Evolutionary conservation across 2,329 filamentous ascomycete genomes (phyloP).

Genomic region (Diaporthe vexans): DNA sequence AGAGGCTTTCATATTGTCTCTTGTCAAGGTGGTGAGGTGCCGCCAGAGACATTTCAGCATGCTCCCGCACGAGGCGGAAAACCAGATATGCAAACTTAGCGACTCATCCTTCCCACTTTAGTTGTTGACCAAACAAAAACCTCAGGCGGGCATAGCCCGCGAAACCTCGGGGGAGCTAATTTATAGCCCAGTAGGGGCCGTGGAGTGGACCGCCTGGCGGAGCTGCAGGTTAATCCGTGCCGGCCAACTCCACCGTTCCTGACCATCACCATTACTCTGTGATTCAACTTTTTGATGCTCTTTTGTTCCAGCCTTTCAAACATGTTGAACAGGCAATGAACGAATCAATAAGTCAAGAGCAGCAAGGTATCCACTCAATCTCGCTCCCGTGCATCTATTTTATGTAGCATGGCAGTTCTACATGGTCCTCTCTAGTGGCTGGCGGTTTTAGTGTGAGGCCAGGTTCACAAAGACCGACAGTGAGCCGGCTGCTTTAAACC

Average conservation of each 20-base stretch:
- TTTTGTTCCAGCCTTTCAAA: too few species aligned
- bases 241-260: neutral
- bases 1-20: constrained; percentile 75
- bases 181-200: neutral
- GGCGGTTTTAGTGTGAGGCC: neutral
- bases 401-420: neutral
- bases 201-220: neutral
- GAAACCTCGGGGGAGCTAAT: neutral
- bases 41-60: constrained; percentile 76
- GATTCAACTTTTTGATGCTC: too few species aligned
- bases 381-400: neutral
- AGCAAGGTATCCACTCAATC: neutral
- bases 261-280: too few species aligned
- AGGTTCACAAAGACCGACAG: neutral
- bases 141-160: neutral
- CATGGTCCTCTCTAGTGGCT: neutral
- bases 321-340: neutral
- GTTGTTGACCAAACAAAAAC: too few species aligned
- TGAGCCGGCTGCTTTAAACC: neutral
- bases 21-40: constrained; percentile 73
- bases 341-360: neutral
- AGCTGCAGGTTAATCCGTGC: neutral
- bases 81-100: constrained; percentile 70
- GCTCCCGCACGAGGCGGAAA: constrained; percentile 65
- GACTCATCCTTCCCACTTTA: constrained; percentile 86